These are phyloP conservation scores for Cryptococcus neoformans DNA, from an alignment of 1,284 basidiomycete species.

Conservation along the genomic window DNA sequence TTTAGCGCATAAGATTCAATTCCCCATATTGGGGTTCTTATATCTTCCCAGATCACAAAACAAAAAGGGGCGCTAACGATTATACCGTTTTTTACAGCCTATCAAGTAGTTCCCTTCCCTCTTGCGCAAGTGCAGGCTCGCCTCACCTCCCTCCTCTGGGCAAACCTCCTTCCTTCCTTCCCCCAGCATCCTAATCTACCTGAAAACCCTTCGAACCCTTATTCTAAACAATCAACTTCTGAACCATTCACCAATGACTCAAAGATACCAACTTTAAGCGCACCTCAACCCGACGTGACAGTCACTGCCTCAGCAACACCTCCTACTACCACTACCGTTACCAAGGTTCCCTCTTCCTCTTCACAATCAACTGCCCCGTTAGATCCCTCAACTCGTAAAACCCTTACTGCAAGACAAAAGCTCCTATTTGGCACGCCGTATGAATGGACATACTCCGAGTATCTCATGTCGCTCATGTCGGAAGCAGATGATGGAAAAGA, in stretches of 20 bases:
- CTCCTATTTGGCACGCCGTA: conserved; percentile 39
- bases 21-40: too few relatives aligned
- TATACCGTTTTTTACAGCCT: conserved; percentile 22
- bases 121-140: conserved; percentile 50
- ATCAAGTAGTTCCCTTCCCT: conserved; percentile 50
- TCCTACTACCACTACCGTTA: not conserved
- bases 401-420: conserved; percentile 21
- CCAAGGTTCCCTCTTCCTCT: not conserved
- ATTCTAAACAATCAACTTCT: conserved; percentile 7
- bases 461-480: conserved; percentile 28
- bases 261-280: too few relatives aligned
- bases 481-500: conserved; percentile 25
- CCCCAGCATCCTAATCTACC: conserved; percentile 24
- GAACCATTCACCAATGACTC: not conserved
- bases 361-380: not conserved
- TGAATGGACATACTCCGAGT: conserved; percentile 39
- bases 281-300: not conserved
- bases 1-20: too few relatives aligned
- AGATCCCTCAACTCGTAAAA: conserved; percentile 14
- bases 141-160: conserved; percentile 40
- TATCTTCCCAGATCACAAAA: not conserved
- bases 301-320: not conserved
- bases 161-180: conserved; percentile 28
- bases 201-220: conserved; percentile 26
- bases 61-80: not conserved